Evolutionary conservation across 495 filamentous ascomycete species (phyloP), one percentile per base, ranked within the genome.

Genomic region (Oleoguttula mirabilis): DNA sequence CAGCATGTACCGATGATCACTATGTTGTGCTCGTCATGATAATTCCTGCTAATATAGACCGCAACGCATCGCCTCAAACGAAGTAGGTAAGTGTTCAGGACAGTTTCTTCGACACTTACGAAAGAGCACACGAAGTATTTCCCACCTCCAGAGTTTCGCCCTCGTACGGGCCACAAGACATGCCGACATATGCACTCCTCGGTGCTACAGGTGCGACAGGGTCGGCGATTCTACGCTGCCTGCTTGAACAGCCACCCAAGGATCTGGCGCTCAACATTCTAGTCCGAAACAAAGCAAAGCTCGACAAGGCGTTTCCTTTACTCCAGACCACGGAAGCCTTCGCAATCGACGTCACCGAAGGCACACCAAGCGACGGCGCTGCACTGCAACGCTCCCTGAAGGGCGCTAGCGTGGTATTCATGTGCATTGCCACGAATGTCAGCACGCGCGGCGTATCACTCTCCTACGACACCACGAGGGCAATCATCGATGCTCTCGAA

Each of bases 161-260:
- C n/a, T n/a, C n/a, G n/a, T n/a, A n/a, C n/a, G n/a, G n/a, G n/a
- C n/a, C n/a, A n/a, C n/a, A n/a, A n/a, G n/a, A n/a, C n/a, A 51
- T 62, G 60, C 35, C 46, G 37, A 59, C 44, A 39, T 52, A 51
- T 35, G 54, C 42, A 10, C 45, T 48, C 3, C 49, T 53, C 8
- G 44, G 40, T 32, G 51, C 58, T 10, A 47, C 54, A 24, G 44
- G 39, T 27, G 46, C 21, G 1, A 55, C 58, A 14, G 48, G 50
- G 3, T 50, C 50, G 4, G 50, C 50, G 4, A 49, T 54, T 32
- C 32, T 54, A 21, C 39, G 50, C n/a, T 45, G 19, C 37, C 36
- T 59, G 4, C 51, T 47, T 3, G 19, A 21, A 14, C 17, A 36
- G 11, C 55, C 54, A 20, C 50, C 50, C 1, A 48, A 37, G 27